Base-by-base conservation (phyloP, 768 basidiomycete genomes). In the Russula dissimulans region DNA sequence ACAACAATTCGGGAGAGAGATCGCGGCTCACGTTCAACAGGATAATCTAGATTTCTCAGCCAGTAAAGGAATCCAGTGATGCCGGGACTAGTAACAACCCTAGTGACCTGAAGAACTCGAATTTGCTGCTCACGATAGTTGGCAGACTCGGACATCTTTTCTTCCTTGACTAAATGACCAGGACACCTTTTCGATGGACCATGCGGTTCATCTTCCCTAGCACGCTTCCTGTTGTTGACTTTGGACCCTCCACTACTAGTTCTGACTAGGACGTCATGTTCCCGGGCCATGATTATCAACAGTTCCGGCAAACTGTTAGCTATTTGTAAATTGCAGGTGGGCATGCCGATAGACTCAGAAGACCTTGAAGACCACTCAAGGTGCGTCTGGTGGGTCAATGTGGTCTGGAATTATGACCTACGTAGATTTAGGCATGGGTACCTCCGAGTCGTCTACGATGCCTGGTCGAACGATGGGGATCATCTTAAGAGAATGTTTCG, bases 241-340 rank as follows among this genome's bases (percentile, higher is more conserved):
- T 18, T 12, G 26, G 48, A 32, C n/a, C 2, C 32, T 31, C 22
- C 36, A 15, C 10, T 17, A 11, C 1, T 26, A 26, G 22, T 26
- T 26, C 22, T 2, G 22, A 26, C 17, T 38, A n/a, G 18, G 7
- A 6, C 26, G 17, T 7, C 11, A 4, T 34, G 39, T 11, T 4
- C 57, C 57, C 12, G 57, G 52, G 8, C 56, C 60, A 7, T 61
- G 50, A 3, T 56, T 34, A 36, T 57, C 56, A 61, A 54, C 38
- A 61, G 7, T 32, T 51, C 60, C 57, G 38, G 7, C n/a, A 26
- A 41, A 5, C 1, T 1, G 39, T 61, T 14, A 34, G 38, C 31
- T n/a, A 41, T 9, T 15, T 5, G 22, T 26, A 26, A 26, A 26
- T 26, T 4, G 12, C 18, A 4, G 17, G 31, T 47, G 2, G 7